Evolutionary conservation across 2,329 filamentous ascomycete genomes (phyloP), one percentile per base, ranked within the genome.

Genomic region (Stemphylium lycopersici): DNA sequence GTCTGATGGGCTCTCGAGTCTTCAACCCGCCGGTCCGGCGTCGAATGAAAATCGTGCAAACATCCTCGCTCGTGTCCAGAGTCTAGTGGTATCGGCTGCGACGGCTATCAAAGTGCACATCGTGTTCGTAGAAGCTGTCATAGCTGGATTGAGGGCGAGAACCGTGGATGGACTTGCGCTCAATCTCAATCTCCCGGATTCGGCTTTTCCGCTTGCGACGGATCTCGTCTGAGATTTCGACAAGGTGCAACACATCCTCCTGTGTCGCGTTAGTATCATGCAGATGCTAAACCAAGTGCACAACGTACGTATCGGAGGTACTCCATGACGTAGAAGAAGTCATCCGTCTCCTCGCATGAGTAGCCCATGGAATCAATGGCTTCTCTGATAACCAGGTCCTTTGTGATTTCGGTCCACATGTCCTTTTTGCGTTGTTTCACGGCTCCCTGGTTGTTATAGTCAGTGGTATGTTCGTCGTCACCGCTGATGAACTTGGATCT

Each of bases 341-440:
- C 85, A 48, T 91, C 89, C 0, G 91, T 95, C 81, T 98, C 93
- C 72, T 97, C 91, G 70, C 88, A 98, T 56, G 90, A 87, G 75
- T 96, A 98, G 2, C 91, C 91, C 70, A 88, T 79, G 67, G 89
- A 82, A 64, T 96, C 88, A 61, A 98, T 90, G 15, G 95, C 95
- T 72, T 97, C 92, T 47, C 89, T 87, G 54, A 88, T 82, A 13
- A 98, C 91, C 32, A 98, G 78, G 64, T 96, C 93, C 77, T 96
- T 96, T 40, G 93, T 96, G 65, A 99, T 91, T 77, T 98, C 95
- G 0, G 95, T 99, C 93, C 93, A 98, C 80, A 96, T 90, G 56
- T 80, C 79, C 58, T 73, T 72, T 36, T 71, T 65, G 60, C 77
- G 78, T n/a, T 66, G 61, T 53, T 75, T 75, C 47, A 55, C 52